Evolutionary conservation across 805 yeast genomes (phyloP).

Genomic region (Middelhovenomyces tepae): DNA sequence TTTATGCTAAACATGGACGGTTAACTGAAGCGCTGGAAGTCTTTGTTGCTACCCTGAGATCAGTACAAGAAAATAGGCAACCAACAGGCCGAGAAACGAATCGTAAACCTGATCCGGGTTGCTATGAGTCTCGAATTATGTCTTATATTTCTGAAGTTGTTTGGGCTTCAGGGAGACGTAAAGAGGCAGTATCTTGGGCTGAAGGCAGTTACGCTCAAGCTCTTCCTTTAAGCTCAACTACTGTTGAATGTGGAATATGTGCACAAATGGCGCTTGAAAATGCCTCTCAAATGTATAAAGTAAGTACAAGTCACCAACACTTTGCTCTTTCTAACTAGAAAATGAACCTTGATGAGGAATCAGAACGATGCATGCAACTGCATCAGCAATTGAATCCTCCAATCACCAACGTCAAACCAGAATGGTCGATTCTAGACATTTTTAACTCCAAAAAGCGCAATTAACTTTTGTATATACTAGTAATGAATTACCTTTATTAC

Average conservation of each 20-base stretch:
- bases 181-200: constrained; percentile 22
- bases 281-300: constrained; percentile 17
- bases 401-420: constrained; percentile 2
- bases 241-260: constrained; percentile 22
- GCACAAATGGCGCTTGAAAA: constrained; percentile 18
- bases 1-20: constrained; percentile 10
- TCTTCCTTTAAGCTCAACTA: constrained; percentile 13
- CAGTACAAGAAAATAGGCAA: constrained; percentile 8
- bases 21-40: constrained; percentile 17
- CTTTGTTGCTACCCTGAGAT: constrained; percentile 18
- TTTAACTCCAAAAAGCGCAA: constrained; percentile 1
- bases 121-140: constrained; percentile 13
- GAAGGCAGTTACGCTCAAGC: constrained; percentile 19
- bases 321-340: too few species aligned
- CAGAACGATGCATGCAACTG: not conserved
- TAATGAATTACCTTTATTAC: too few species aligned
- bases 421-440: constrained; percentile 1
- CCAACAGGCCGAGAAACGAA: constrained; percentile 3
- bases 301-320: too few species aligned
- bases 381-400: not conserved
- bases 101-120: constrained; percentile 8
- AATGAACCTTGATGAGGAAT: not conserved
- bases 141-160: constrained; percentile 20
- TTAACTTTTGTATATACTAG: too few species aligned
- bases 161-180: constrained; percentile 17